Evolutionary conservation across 2,329 filamentous ascomycete genomes (phyloP).

Genomic region (Colletotrichum somersetense): DNA sequence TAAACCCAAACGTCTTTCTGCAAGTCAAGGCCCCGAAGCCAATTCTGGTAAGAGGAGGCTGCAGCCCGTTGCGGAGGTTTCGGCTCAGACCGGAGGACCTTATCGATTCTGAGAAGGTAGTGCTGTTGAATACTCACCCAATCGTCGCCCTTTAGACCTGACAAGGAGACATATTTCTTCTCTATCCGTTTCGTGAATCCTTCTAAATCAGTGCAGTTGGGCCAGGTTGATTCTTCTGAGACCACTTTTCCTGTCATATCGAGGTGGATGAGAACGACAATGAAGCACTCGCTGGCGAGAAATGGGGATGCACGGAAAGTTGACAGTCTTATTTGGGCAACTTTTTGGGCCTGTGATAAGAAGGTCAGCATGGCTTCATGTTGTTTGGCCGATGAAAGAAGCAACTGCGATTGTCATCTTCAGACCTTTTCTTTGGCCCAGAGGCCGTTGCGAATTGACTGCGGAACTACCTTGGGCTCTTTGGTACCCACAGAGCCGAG

Average conservation of each 20-base stretch:
- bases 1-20: background rate
- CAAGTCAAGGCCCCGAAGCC: background rate
- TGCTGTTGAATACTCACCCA: background rate
- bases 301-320: background rate
- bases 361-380: background rate
- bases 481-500: background rate
- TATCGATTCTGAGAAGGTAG: slow-evolving; percentile 7
- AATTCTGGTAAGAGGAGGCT: background rate
- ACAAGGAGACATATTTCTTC: background rate
- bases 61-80: background rate
- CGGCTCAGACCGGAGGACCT: background rate
- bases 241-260: background rate
- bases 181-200: background rate
- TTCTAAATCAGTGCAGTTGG: background rate
- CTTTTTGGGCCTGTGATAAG: background rate
- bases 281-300: slow-evolving; percentile 7
- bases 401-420: background rate
- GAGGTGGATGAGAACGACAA: background rate
- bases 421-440: background rate
- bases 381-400: background rate
- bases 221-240: background rate
- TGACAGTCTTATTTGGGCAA: slow-evolving; percentile 5
- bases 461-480: background rate
- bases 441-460: background rate
- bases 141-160: background rate